Evolutionary conservation across 169 alveolate species (phyloP).

Genomic region (Eimeria tenella): DNA sequence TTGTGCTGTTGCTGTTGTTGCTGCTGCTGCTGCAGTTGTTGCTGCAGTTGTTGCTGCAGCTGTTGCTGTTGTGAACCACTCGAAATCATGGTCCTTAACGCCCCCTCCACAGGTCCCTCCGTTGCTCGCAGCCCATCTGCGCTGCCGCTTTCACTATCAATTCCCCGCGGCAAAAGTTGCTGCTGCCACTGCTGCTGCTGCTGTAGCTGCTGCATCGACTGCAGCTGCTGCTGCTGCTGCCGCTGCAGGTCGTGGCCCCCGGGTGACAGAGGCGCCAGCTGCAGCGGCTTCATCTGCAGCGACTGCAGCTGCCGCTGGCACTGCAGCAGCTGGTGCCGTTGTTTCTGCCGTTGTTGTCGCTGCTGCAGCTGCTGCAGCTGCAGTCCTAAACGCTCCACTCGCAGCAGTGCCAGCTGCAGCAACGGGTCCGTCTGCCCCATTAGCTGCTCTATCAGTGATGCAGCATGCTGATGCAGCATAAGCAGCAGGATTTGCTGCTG

Average conservation of each 20-base stretch:
- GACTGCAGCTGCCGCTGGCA: background rate
- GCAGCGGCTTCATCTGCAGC: slow-evolving; percentile 12
- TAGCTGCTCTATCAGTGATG: slow-evolving; percentile 30
- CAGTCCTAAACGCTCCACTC: slow-evolving; percentile 14
- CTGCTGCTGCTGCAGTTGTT: slow-evolving; percentile 2
- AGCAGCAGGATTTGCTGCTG: slow-evolving; percentile 10
- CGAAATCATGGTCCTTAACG: background rate
- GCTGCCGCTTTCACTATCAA: slow-evolving; percentile 18
- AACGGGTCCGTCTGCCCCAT: slow-evolving; percentile 5
- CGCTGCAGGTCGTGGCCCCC: background rate
- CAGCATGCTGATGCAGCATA: slow-evolving; percentile 52
- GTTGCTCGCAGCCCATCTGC: background rate
- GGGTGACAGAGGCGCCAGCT: background rate
- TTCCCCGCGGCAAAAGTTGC: background rate
- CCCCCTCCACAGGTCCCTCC: background rate
- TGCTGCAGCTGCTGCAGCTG: slow-evolving; percentile 73
- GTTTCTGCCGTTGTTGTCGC: slow-evolving; percentile 45
- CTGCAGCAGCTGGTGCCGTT: slow-evolving; percentile 48
- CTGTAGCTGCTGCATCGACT: background rate
- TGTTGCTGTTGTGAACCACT: slow-evolving; percentile 33
- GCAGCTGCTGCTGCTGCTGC: slow-evolving; percentile 23
- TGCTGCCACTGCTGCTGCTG: slow-evolving; percentile 16
- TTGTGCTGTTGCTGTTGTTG: slow-evolving; percentile 53
- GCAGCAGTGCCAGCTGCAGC: slow-evolving; percentile 50
- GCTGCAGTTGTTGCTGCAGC: slow-evolving; percentile 19